Evolutionary conservation across 2,329 filamentous ascomycete species (phyloP), one percentile per base, ranked within the genome.

Genomic region (Botrytis fabae): DNA sequence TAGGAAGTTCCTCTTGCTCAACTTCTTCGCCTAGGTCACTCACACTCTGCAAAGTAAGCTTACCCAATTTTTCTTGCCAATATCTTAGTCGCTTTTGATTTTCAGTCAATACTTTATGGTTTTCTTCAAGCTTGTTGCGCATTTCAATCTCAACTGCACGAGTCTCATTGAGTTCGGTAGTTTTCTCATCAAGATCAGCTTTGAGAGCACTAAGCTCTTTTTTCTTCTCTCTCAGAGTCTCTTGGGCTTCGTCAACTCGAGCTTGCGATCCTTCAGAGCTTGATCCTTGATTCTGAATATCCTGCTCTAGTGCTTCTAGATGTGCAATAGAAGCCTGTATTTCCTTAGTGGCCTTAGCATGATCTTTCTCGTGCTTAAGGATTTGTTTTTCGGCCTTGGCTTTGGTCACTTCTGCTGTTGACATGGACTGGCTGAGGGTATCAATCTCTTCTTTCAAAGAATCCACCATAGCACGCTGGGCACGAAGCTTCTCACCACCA

Each of bases 91-190:
- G 90, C 83, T 93, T 95, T 81, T 97, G 91, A 82, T 97, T 97
- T 80, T 98, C 95, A 0, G 85, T 83, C 22, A 98, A 87, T 16
- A 91, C 89, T 83, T 99, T 99, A 77, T 97, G 93, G 81, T 95
- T 96, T 80, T 98, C 95, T 80, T 98, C 96, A 1, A 99, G 90
- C 84, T 97, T 97, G 83, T 98, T 98, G 75, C 93, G 92, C 94
- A 98, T 98, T 83, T 99, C 96, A 75, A 99, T 98, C 82, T 99
- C 96, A 4, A 92, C 86, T 0, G 94, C 95, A 16, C 95, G 90
- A 0, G 92, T 97, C 80, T 94, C 92, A 80, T 98, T 98, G 73
- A 98, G 87, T 81, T 97, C 94, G 0, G 91, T 85, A 2, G 90
- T 92, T 85, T 95, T 97, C 78, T 93, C 91, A 77, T 99, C 95